phyloP scores from a whole-genome alignment of 306 rosid species.

The Castanopsis chinensis region DNA sequence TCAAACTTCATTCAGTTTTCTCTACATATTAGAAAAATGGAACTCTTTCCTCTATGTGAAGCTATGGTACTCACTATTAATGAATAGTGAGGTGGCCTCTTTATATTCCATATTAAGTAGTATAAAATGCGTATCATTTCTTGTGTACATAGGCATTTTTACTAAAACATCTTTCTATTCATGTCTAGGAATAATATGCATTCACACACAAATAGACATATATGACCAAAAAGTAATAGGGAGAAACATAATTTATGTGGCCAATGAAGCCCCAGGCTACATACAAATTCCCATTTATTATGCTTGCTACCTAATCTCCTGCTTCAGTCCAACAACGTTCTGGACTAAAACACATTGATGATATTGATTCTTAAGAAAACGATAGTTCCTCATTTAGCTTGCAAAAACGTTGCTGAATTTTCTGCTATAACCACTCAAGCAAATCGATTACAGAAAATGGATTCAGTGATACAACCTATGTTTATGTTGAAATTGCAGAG shows the following conservation, averaged over 20 bases:
- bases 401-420: not conserved
- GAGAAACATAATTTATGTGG: not conserved
- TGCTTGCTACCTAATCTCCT: not conserved
- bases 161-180: not conserved
- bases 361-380: not conserved
- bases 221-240: not conserved
- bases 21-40: not conserved
- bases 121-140: not conserved
- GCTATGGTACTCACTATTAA: no score
- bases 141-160: not conserved
- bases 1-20: not conserved
- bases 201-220: no score
- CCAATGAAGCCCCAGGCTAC: not conserved
- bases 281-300: not conserved
- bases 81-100: no score
- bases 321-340: not conserved
- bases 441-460: not conserved
- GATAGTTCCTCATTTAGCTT: not conserved
- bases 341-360: not conserved
- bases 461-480: not conserved
- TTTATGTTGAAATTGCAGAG: constrained; percentile 43
- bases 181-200: not conserved
- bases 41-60: not conserved
- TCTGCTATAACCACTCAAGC: not conserved
- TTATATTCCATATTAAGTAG: not conserved